Evolutionary conservation across 352 stramenopile species (phyloP).

Genomic region (Phytophthora pinifolia): DNA sequence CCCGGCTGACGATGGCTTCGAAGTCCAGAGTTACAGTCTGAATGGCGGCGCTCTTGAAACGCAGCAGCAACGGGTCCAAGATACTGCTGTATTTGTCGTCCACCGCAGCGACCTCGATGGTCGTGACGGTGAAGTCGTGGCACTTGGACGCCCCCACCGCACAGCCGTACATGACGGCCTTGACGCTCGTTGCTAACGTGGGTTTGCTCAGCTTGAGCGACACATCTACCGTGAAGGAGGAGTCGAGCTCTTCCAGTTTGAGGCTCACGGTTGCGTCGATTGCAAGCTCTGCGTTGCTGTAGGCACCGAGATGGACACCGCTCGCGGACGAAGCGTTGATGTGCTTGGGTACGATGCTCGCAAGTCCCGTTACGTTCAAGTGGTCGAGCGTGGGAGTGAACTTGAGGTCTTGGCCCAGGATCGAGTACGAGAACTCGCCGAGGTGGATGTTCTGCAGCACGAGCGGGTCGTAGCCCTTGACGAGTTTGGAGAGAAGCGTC

Average conservation of each 20-base stretch:
- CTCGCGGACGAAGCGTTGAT: constrained; percentile 41
- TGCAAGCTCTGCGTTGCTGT: constrained; percentile 35
- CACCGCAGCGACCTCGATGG: constrained; percentile 41
- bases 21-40: constrained; percentile 39
- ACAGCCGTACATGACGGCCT: constrained; percentile 40
- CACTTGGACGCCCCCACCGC: constrained; percentile 28
- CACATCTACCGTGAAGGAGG: constrained; percentile 34
- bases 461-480: constrained; percentile 39
- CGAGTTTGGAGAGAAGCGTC: constrained; percentile 19
- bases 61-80: constrained; percentile 36
- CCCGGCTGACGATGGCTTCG: constrained; percentile 41
- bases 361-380: constrained; percentile 43
- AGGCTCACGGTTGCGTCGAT: constrained; percentile 36
- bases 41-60: constrained; percentile 29
- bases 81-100: constrained; percentile 33
- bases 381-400: constrained; percentile 47
- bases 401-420: constrained; percentile 47
- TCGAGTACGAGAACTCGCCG: constrained; percentile 40
- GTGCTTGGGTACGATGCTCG: constrained; percentile 36
- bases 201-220: constrained; percentile 37
- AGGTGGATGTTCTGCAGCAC: constrained; percentile 40
- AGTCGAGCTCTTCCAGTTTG: constrained; percentile 44
- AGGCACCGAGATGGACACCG: constrained; percentile 36
- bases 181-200: constrained; percentile 22
- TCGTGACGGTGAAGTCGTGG: constrained; percentile 44